Conservation (phyloP, 2,329 filamentous ascomycete species). For the Blastomyces parvus region DNA sequence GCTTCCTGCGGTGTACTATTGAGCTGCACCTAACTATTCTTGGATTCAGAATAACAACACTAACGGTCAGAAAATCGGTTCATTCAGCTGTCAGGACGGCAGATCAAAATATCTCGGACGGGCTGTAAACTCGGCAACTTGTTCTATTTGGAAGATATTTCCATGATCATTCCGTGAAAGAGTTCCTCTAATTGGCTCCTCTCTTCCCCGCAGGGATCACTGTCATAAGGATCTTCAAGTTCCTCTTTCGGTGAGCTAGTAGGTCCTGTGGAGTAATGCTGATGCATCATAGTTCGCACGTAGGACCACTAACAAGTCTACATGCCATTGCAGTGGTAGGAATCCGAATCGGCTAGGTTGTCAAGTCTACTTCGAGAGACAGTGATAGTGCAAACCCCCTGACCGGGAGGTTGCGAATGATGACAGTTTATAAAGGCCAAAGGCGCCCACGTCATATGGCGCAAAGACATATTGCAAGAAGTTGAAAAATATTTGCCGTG, state of each 20-base stretch:
- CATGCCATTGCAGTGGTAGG: neutral
- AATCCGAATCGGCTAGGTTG: neutral
- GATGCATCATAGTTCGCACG: neutral
- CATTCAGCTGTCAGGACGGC: neutral
- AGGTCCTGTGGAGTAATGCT: neutral
- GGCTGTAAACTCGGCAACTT: neutral
- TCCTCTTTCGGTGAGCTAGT: neutral
- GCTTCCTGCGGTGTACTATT: neutral
- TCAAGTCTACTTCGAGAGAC: neutral
- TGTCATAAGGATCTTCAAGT: neutral
- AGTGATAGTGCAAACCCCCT: neutral
- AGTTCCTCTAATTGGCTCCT: neutral
- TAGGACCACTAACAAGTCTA: neutral
- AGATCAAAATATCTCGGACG: neutral
- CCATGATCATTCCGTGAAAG: neutral
- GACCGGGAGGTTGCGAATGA: neutral
- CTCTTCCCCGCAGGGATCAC: neutral
- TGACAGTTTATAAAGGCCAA: neutral
- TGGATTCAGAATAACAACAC: neutral
- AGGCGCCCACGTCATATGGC: neutral
- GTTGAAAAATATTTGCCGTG: neutral
- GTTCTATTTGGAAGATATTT: neutral
- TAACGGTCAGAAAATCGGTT: neutral
- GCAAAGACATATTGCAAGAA: neutral
- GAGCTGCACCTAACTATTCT: neutral